These are phyloP conservation scores for Nemania sp. DNA, from an alignment of 2,329 filamentous ascomycete genomes.

Conservation along the genomic window DNA sequence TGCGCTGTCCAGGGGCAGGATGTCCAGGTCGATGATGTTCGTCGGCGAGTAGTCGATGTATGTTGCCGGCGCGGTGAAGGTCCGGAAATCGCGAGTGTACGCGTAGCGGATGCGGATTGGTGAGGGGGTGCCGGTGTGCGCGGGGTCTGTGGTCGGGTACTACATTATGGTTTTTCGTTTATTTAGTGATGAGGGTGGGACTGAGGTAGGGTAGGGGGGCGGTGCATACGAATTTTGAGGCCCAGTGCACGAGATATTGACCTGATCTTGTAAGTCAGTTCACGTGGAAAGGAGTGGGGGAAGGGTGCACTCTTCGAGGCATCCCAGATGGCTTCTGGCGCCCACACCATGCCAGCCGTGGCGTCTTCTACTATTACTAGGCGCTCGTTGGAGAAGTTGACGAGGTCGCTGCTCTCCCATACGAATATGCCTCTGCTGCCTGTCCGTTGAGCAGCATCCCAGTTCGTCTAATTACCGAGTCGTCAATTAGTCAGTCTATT, in stretches of 20 bases:
- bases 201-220: background rate
- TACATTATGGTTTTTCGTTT: no score
- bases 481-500: slow-evolving; percentile 8
- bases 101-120: slow-evolving; percentile 55
- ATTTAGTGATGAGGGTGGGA: background rate
- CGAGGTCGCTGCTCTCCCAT: slow-evolving; percentile 57
- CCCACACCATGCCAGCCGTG: slow-evolving; percentile 63
- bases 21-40: slow-evolving; percentile 59
- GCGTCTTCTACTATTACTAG: slow-evolving; percentile 54
- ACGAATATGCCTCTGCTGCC: slow-evolving; percentile 57
- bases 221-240: slow-evolving; percentile 48
- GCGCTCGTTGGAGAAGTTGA: slow-evolving; percentile 53
- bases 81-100: slow-evolving; percentile 58
- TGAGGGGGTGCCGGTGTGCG: slow-evolving; percentile 51
- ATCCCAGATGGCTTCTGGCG: slow-evolving; percentile 59
- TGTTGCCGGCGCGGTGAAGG: slow-evolving; percentile 53
- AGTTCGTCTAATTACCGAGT: slow-evolving; percentile 49
- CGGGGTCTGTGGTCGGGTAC: slow-evolving; percentile 51
- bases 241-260: slow-evolving; percentile 52
- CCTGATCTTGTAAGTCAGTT: slow-evolving; percentile 31
- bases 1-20: slow-evolving; percentile 49
- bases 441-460: slow-evolving; percentile 55
- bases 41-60: slow-evolving; percentile 53
- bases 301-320: slow-evolving; percentile 41
- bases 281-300: background rate